A percentile compares a stretch with the other conserved stretches of the same genome.
Evolutionary conservation across 352 stramenopile species (phyloP).

Genomic region (Phytophthora macrochlamydospora): DNA sequence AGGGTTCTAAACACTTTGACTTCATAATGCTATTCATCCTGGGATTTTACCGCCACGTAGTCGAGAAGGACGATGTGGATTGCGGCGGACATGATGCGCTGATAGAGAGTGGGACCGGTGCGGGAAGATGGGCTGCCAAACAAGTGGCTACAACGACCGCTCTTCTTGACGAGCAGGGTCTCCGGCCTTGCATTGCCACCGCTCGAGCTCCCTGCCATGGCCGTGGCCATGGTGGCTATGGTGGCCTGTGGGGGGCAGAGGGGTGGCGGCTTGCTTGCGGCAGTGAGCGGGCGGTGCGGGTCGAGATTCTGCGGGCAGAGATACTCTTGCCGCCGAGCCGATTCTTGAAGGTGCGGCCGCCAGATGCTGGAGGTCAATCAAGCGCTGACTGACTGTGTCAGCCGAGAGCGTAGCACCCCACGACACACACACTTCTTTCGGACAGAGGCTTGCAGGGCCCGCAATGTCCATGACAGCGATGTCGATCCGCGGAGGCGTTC

Average conservation of each 20-base stretch:
- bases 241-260: no score
- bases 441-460: background rate
- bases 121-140: background rate
- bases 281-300: slow-evolving; percentile 12
- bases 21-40: no score
- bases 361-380: background rate
- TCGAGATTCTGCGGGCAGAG: no score
- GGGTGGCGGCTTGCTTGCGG: no score
- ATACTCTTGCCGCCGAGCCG: background rate
- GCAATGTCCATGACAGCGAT: no score
- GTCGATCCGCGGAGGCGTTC: no score
- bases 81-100: background rate
- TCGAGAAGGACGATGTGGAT: background rate
- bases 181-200: no score
- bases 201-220: no score
- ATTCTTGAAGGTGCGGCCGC: background rate
- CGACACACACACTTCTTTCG: background rate
- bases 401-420: background rate
- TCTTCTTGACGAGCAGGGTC: no score
- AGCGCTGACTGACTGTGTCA: background rate
- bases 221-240: no score
- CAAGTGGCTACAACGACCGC: background rate
- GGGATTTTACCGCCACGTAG: background rate
- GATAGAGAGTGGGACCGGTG: background rate
- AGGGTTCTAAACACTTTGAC: background rate